Evolutionary conservation across 441 rosid genomes (phyloP).

Genomic region (Gossypium davidsonii): DNA sequence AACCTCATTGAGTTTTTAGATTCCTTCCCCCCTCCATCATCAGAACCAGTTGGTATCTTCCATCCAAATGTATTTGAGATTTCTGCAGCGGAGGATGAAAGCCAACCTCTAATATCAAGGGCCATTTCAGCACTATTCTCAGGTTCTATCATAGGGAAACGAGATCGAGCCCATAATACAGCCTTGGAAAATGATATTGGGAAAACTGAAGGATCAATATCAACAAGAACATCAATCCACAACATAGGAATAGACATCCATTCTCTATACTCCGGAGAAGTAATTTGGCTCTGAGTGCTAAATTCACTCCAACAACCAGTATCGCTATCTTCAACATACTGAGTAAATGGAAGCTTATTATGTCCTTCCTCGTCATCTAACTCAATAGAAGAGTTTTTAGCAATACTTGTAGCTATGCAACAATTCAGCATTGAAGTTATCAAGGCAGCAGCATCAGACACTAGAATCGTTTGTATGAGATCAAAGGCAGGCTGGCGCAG

Average conservation of each 20-base stretch:
- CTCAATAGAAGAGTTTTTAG: slow-evolving; percentile 28
- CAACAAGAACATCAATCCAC: slow-evolving; percentile 83
- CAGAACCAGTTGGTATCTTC: slow-evolving; percentile 90
- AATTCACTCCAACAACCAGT: slow-evolving; percentile 67
- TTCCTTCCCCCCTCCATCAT: slow-evolving; percentile 85
- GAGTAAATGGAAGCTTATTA: slow-evolving; percentile 33
- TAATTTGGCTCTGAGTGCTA: slow-evolving; percentile 52
- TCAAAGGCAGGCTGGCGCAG: slow-evolving; percentile 94
- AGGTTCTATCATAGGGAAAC: slow-evolving; percentile 72
- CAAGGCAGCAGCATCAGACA: slow-evolving; percentile 88
- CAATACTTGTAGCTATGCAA: slow-evolving; percentile 20
- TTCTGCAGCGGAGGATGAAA: slow-evolving; percentile 61
- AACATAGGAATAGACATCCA: slow-evolving; percentile 98
- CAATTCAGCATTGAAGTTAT: slow-evolving; percentile 47
- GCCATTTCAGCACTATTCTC: slow-evolving; percentile 59
- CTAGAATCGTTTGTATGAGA: slow-evolving; percentile 74
- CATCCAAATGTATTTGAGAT: slow-evolving; percentile 79
- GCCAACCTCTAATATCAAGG: slow-evolving; percentile 66
- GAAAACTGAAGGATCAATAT: slow-evolving; percentile 52
- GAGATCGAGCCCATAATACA: slow-evolving; percentile 94
- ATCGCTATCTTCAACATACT: slow-evolving; percentile 43
- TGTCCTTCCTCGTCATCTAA: slow-evolving; percentile 39
- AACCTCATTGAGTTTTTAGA: slow-evolving; percentile 81
- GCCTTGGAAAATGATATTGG: slow-evolving; percentile 81
- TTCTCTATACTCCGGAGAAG: slow-evolving; percentile 52